Evolutionary conservation across 2,329 filamentous ascomycete genomes (phyloP).

Genomic region (Chaetothyriales sp.): DNA sequence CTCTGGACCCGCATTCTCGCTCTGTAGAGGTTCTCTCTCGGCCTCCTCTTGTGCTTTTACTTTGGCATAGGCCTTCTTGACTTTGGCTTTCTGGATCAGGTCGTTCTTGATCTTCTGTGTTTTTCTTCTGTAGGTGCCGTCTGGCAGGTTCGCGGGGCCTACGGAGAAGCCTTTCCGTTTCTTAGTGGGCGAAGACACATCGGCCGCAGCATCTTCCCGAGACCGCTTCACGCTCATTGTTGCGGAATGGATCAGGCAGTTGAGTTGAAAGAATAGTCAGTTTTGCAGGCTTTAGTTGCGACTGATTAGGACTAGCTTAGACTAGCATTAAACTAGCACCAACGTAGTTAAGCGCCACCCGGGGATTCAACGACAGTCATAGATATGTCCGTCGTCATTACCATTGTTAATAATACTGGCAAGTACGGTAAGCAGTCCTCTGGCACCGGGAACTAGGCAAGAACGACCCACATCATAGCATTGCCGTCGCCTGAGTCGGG

Average conservation of each 20-base stretch:
- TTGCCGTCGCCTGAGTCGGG: no score
- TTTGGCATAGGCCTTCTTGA: conserved; percentile 85
- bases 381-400: no score
- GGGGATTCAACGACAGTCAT: no score
- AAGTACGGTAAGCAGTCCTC: no score
- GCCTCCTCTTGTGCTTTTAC: conserved; percentile 50
- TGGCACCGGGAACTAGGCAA: no score
- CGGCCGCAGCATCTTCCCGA: conserved; percentile 29
- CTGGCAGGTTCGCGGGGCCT: conserved; percentile 77
- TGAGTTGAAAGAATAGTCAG: background rate
- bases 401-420: no score
- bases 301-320: no score
- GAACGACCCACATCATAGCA: no score
- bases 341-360: no score
- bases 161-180: conserved; percentile 65
- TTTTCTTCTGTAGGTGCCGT: conserved; percentile 77
- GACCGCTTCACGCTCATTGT: conserved; percentile 46
- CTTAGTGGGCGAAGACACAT: conserved; percentile 5
- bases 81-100: conserved; percentile 80
- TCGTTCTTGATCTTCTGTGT: conserved; percentile 77
- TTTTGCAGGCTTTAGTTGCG: background rate
- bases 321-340: no score
- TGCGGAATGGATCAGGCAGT: background rate
- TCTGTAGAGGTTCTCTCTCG: conserved; percentile 19
- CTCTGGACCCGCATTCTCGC: conserved; percentile 20